Evolutionary conservation across 352 stramenopile species (phyloP), one percentile per base, ranked within the genome.

Genomic region (Lagenidium sp.): DNA sequence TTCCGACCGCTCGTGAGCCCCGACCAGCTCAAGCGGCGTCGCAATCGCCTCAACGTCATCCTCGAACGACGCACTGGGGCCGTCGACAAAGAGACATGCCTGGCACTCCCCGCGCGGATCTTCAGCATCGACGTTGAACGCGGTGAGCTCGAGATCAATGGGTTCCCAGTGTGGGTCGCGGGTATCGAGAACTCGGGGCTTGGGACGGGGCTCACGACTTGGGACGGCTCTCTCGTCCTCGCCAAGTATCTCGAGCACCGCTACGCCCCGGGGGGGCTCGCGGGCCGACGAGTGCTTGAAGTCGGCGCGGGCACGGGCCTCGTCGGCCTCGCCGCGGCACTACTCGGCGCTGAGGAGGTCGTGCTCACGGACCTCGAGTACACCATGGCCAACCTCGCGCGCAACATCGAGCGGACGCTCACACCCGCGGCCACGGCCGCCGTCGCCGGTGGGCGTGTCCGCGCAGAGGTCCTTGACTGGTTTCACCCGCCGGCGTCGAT

Each of bases 181-280:
- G 78, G 92, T 42, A 54, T 92, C 35, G 72, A 72, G 34, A 95
- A 95, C 54, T 84, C 81, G 1, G 78, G 79, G 20, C 57, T 83
- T 37, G 86, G 85, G 34, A 97, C 87, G 10, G 87, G 86, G 4
- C 57, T 95, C 29, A 95, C 82, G 18, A 94, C 85, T 8, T 96
- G 86, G 85, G 87, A 96, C 54, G 87, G 87, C 32, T 85, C 86
- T 7, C 71, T 95, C 4, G 71, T 97, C 26, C 58, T 97, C n/a
- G 84, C 84, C 8, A 96, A 96, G 59, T 95, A 94, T 56, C 50
- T 97, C 11, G 85, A 96, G 57, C 53, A 85, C 35, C 35, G 29
- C 21, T 58, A 22, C 15, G 31, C 31, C 6, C 0, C 12, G 0
- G 28, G 13, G 6, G 26, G 46, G 19, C 34, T 91, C 29, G 26